Percentiles rank a stretch among this genome's conserved stretches.
Conservation (phyloP, 2,329 filamentous ascomycete genomes). For the Graphilbum sp. region DNA sequence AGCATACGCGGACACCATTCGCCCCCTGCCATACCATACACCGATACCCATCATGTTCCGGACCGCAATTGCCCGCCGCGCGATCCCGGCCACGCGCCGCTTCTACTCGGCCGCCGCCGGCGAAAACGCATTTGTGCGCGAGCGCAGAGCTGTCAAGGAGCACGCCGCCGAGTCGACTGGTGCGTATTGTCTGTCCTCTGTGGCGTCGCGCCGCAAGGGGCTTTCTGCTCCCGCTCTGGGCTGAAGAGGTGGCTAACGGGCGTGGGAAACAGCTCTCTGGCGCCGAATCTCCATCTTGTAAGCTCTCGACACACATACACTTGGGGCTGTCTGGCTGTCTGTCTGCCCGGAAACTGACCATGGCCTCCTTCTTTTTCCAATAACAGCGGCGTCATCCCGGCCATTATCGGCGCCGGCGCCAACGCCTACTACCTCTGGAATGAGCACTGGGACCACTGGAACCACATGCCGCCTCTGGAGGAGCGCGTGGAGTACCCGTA, state of each 20-base stretch:
- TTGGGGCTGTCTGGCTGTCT: too few species aligned
- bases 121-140: conserved; percentile 87
- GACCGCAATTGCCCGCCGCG: conserved; percentile 7
- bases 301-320: conserved; percentile 20
- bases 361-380: neutral
- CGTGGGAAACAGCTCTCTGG: conserved; percentile 58
- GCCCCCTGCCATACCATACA: too few species aligned
- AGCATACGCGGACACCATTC: too few species aligned
- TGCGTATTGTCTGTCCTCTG: conserved; percentile 27
- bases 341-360: too few species aligned
- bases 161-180: conserved; percentile 75
- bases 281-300: conserved; percentile 94
- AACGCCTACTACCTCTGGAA: conserved; percentile 89
- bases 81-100: conserved; percentile 8
- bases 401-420: conserved; percentile 50
- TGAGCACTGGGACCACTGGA: conserved; percentile 95
- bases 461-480: conserved; percentile 70
- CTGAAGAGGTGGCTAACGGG: conserved; percentile 15
- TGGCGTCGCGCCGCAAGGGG: too few species aligned
- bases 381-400: conserved; percentile 56
- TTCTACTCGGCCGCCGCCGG: conserved; percentile 13
- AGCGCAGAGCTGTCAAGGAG: conserved; percentile 78
- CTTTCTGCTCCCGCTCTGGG: neutral
- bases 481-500: conserved; percentile 89
- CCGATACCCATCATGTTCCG: conserved; percentile 7